Evolutionary conservation across 2,329 filamentous ascomycete species (phyloP).

Genomic region (Thyridium curvatum): DNA sequence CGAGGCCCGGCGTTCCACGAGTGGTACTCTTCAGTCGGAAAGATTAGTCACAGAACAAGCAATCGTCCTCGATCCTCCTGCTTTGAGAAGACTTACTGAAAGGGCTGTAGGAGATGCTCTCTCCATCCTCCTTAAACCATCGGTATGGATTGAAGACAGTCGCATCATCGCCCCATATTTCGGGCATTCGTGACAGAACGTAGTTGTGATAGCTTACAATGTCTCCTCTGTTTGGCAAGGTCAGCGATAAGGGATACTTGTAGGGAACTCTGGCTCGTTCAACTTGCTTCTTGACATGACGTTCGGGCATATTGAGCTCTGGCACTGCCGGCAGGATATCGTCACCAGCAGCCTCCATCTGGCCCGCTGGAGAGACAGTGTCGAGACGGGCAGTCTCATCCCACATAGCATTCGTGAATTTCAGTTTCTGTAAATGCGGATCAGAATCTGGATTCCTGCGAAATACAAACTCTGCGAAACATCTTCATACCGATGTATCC

Average conservation of each 20-base stretch:
- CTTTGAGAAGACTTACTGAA: constrained; percentile 1
- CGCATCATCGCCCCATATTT: constrained; percentile 1
- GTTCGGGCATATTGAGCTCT: constrained; percentile 1
- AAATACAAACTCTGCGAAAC: too few relatives aligned
- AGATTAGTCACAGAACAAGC: too few relatives aligned
- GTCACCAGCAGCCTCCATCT: constrained; percentile 2
- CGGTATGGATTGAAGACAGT: constrained; percentile 1
- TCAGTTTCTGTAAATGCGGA: background rate
- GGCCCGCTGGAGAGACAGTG: constrained; percentile 2
- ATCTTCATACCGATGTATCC: background rate
- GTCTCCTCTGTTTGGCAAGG: constrained; percentile 1
- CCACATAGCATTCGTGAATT: constrained; percentile 2
- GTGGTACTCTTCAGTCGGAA: too few relatives aligned
- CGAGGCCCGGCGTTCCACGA: too few relatives aligned
- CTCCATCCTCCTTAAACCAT: constrained; percentile 2
- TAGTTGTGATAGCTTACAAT: constrained; percentile 4
- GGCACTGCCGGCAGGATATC: constrained; percentile 2
- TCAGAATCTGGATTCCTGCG: too few relatives aligned
- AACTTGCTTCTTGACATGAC: constrained; percentile 1
- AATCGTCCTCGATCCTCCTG: too few relatives aligned
- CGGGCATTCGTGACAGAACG: constrained; percentile 1
- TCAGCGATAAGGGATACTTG: background rate
- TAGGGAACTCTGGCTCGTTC: background rate
- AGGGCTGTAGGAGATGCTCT: constrained; percentile 1
- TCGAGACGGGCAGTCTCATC: constrained; percentile 1